Percentiles rank a stretch among this genome's conserved stretches.
These are phyloP conservation scores for Trichopus zeylanicus DNA, from an alignment of 116 monocot species.

Conservation along the genomic window DNA sequence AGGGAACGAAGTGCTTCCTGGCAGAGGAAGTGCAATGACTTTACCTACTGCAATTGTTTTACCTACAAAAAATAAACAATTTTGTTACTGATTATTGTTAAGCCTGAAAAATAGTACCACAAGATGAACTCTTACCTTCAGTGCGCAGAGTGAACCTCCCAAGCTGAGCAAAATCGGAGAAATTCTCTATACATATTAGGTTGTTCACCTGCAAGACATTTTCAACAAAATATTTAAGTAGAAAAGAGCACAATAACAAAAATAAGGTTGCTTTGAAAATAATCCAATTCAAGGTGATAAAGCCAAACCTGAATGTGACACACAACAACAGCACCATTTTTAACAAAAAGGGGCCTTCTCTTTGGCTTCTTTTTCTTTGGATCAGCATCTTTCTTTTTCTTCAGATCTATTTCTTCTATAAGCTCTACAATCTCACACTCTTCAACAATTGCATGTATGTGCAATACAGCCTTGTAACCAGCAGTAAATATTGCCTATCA, in stretches of 20 bases:
- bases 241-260: neutral
- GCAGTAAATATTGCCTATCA: constrained; percentile 91
- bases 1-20: constrained; percentile 26
- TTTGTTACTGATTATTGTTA: neutral
- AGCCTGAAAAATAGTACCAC: neutral
- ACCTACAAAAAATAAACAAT: constrained; percentile 28
- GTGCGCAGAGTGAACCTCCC: constrained; percentile 94
- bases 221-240: no score
- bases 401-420: constrained; percentile 83
- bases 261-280: neutral
- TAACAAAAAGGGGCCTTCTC: constrained; percentile 88
- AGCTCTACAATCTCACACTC: constrained; percentile 97
- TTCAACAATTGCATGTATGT: constrained; percentile 91
- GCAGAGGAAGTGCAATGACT: constrained; percentile 46
- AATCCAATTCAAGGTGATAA: neutral
- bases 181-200: constrained; percentile 86
- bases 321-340: constrained; percentile 84
- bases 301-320: constrained; percentile 78
- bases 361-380: constrained; percentile 79
- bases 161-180: constrained; percentile 74
- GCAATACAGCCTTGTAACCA: constrained; percentile 91
- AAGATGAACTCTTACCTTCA: constrained; percentile 45
- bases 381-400: constrained; percentile 71
- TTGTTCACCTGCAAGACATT: constrained; percentile 58
- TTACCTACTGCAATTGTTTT: constrained; percentile 94